phyloP scores from a whole-genome alignment of 2,329 filamentous ascomycete species.

The Diplodia scrobiculata region DNA sequence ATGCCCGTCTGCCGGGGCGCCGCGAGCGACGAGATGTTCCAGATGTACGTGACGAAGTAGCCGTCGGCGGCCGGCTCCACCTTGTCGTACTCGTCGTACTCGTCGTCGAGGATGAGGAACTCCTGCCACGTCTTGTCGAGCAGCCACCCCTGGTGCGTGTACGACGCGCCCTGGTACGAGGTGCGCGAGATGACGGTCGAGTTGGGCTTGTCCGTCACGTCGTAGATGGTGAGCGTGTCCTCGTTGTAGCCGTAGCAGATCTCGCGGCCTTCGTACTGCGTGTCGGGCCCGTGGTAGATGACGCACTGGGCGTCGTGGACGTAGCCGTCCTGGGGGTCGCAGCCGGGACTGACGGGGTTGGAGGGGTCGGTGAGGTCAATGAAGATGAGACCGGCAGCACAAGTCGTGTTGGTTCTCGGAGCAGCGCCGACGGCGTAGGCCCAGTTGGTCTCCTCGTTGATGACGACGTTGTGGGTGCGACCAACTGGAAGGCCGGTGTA shows the following conservation, averaged over 20 bases:
- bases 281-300: slow-evolving; percentile 57
- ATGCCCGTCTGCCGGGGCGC: slow-evolving; percentile 47
- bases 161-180: slow-evolving; percentile 59
- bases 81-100: slow-evolving; percentile 46
- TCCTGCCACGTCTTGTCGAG: slow-evolving; percentile 45
- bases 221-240: slow-evolving; percentile 56
- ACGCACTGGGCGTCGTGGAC: slow-evolving; percentile 65
- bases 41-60: slow-evolving; percentile 46
- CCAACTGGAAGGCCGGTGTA: slow-evolving; percentile 42
- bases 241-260: slow-evolving; percentile 63
- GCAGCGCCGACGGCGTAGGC: slow-evolving; percentile 45
- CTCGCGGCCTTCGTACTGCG: slow-evolving; percentile 52
- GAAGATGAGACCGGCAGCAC: slow-evolving; percentile 60
- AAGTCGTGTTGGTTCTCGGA: slow-evolving; percentile 41
- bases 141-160: slow-evolving; percentile 62
- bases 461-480: slow-evolving; percentile 45
- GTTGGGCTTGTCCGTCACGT: slow-evolving; percentile 54
- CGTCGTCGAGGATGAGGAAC: slow-evolving; percentile 45
- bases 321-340: slow-evolving; percentile 59
- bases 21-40: slow-evolving; percentile 43
- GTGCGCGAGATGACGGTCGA: slow-evolving; percentile 56
- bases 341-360: slow-evolving; percentile 58
- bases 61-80: slow-evolving; percentile 40
- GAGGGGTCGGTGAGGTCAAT: slow-evolving; percentile 59
- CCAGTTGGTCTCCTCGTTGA: slow-evolving; percentile 44